These are phyloP conservation scores for Vigna radiata DNA, from an alignment of 306 rosid genomes.

Conservation along the genomic window DNA sequence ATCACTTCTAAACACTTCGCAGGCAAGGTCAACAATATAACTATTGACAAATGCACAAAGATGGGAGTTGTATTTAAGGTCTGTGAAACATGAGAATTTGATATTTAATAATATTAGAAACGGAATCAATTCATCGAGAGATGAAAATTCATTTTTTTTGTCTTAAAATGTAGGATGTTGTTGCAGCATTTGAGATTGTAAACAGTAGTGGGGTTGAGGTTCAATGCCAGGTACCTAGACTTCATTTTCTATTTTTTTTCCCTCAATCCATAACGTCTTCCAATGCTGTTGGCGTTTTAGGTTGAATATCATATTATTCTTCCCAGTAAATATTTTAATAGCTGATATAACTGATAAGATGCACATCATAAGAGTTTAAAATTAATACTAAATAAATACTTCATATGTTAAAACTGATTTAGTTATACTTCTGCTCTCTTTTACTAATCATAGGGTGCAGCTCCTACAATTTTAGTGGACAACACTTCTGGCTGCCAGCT, in stretches of 20 bases:
- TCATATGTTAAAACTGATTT: slow-evolving; percentile 21
- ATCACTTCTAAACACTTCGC: slow-evolving; percentile 52
- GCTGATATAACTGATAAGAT: slow-evolving; percentile 9
- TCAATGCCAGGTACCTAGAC: slow-evolving; percentile 83
- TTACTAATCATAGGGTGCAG: slow-evolving; percentile 69
- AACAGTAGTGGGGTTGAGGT: slow-evolving; percentile 94
- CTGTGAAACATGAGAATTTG: slow-evolving; percentile 34
- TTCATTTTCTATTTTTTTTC: not conserved
- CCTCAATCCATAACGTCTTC: slow-evolving; percentile 16
- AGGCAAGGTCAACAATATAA: slow-evolving; percentile 98
- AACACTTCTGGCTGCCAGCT: slow-evolving; percentile 91
- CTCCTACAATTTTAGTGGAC: slow-evolving; percentile 95
- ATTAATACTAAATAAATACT: slow-evolving; percentile 21
- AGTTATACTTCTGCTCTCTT: slow-evolving; percentile 31
- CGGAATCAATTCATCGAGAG: slow-evolving; percentile 40
- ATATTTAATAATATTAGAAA: slow-evolving; percentile 27
- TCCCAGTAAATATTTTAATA: slow-evolving; percentile 15
- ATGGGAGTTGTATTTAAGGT: slow-evolving; percentile 91
- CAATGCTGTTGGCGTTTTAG: slow-evolving; percentile 33
- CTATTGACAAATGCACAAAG: slow-evolving; percentile 92
- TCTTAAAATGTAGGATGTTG: slow-evolving; percentile 81
- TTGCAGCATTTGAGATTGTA: slow-evolving; percentile 97
- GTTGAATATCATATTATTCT: slow-evolving; percentile 32
- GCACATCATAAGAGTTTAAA: slow-evolving; percentile 20
- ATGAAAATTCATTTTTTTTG: slow-evolving; percentile 12